Base-by-base conservation (phyloP, 345 rosid species). In the Moricandia arvensis region DNA sequence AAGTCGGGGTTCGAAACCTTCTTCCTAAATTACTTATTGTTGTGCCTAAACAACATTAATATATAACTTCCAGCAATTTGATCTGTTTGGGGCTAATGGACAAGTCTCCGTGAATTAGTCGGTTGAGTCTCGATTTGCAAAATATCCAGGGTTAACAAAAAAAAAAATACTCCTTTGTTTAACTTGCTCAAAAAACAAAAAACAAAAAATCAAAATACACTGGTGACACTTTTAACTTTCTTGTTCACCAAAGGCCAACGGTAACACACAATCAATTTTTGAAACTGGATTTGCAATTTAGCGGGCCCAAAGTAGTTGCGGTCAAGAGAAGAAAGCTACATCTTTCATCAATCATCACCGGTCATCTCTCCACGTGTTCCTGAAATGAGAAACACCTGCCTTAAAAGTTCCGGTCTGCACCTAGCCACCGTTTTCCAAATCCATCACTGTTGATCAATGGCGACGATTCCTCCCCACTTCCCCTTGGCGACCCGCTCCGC, bases 401-500 rank as follows among this genome's bases (percentile, higher is more conserved):
- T 71, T 12, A 58, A 34, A 65, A 59, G 8, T 10, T 27, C 71
- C 62, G 45, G 67, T 15, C 13, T 33, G 21, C 31, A 58, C 55
- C 53, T 8, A 47, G 18, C 33, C 1, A 54, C 49, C 30, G 1
- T 47, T 63, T 8, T 69, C 69, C 79, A 35, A 68, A 62, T 68
- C 69, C 37, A 31, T 37, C 16, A 17, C 15, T 11, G 10, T 45
- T 45, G 3, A 74, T 65, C 38, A 2, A 80, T 80, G 82, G 71
- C 73, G 8, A 80, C 80, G 62, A 76, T 80, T 8, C 70, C 71
- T 59, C 66, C 79, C 3, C 77, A 75, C 37, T 63, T 87, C 61
- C 86, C 85, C 4, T 43, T 82, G 43, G 89, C 86, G 38, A 13
- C 86, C 16, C 85, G 89, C 62, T 83, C 86, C 2, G 87, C 87